Conservation (phyloP, 208 protist genomes). For the Balamuthia mandrillaris region DNA sequence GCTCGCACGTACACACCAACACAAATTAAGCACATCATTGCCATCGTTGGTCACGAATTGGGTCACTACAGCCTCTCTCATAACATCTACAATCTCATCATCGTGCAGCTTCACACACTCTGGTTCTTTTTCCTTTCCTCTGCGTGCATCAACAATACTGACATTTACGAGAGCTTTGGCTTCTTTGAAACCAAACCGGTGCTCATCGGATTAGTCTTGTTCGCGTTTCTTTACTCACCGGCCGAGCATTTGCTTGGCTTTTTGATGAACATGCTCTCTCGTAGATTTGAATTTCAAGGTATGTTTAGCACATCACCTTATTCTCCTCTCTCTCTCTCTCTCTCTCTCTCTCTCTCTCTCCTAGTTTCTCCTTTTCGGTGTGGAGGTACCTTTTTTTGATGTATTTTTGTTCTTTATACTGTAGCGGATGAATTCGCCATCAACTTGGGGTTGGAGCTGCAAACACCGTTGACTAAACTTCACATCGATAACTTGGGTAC, state of each 20-base stretch:
- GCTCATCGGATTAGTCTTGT: background rate
- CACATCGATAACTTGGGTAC: too few species aligned
- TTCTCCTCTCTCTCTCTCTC: too few species aligned
- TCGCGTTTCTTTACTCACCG: background rate
- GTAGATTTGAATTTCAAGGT: background rate
- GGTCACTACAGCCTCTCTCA: background rate
- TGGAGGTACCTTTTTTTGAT: too few species aligned
- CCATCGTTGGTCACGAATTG: background rate
- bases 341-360: too few species aligned
- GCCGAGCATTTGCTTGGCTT: background rate
- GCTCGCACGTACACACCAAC: too few species aligned
- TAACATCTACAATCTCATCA: background rate
- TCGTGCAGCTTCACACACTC: background rate
- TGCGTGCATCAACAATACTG: background rate
- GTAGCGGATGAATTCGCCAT: too few species aligned
- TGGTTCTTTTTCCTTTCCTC: background rate
- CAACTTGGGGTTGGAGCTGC: too few species aligned
- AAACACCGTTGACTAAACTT: too few species aligned
- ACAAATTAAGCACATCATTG: too few species aligned
- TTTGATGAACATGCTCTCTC: background rate
- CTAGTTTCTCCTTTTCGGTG: too few species aligned
- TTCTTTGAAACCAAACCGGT: background rate
- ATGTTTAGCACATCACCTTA: too few species aligned
- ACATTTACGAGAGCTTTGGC: conserved; percentile 13
- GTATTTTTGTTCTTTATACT: too few species aligned